phyloP scores from a whole-genome alignment of 495 filamentous ascomycete genomes.

The Jackrogersella multiformis region DNA sequence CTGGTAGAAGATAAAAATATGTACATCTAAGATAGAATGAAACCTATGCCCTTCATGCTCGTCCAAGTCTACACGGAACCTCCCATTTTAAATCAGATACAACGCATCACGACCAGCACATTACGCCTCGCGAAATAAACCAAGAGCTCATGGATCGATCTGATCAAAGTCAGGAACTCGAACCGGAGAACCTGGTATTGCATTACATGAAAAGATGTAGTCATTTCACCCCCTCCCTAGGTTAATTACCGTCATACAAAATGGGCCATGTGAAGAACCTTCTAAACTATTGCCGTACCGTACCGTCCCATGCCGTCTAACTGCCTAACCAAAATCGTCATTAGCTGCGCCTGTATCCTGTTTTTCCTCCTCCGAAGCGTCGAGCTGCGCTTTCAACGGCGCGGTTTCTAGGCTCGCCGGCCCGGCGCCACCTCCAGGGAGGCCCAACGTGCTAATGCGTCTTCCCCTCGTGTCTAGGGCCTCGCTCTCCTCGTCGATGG shows the following conservation, averaged over 20 bases:
- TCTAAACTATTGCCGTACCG: not conserved
- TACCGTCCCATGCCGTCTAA: constrained; percentile 5
- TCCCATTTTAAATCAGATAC: no score
- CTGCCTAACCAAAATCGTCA: constrained; percentile 38
- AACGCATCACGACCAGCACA: no score
- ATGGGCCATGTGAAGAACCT: not conserved
- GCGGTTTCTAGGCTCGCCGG: constrained; percentile 57
- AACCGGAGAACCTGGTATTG: not conserved
- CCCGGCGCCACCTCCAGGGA: constrained; percentile 34
- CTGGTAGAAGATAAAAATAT: no score
- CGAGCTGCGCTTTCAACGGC: constrained; percentile 50
- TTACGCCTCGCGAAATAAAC: no score
- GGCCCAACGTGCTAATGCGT: constrained; percentile 56
- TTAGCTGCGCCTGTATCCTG: constrained; percentile 33
- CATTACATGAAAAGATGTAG: constrained; percentile 10
- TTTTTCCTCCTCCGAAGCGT: constrained; percentile 26
- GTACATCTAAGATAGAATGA: no score
- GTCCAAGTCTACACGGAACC: no score
- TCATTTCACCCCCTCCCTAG: constrained; percentile 5
- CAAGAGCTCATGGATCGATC: no score
- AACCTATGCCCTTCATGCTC: no score
- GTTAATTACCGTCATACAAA: constrained; percentile 8
- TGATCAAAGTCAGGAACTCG: not conserved
- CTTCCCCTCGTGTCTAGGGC: constrained; percentile 51
- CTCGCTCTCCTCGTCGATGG: constrained; percentile 72